phyloP scores from a whole-genome alignment of 1,284 basidiomycete species.

The Cutaneotrichosporon sp. region DNA sequence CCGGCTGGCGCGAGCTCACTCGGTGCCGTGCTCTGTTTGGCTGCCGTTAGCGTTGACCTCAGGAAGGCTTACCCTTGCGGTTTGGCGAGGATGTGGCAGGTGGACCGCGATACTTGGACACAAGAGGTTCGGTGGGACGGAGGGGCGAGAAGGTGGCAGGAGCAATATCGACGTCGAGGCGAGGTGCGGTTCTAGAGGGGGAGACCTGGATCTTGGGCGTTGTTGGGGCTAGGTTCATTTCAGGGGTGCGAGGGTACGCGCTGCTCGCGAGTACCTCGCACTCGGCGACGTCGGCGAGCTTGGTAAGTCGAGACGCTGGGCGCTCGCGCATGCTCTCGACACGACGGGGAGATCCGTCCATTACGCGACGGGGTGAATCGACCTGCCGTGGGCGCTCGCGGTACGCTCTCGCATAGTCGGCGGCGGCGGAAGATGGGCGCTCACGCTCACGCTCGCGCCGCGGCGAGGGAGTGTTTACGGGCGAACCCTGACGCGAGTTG shows the following conservation, averaged over 20 bases:
- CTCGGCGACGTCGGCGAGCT: constrained; percentile 4
- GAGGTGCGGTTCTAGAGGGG: constrained; percentile 9
- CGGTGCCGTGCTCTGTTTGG: constrained; percentile 26
- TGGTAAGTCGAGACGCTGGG: not conserved
- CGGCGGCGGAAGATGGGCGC: constrained; percentile 1
- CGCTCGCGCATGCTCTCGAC: not conserved
- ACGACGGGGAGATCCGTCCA: not conserved
- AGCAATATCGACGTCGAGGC: constrained; percentile 19
- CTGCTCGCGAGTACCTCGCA: not conserved
- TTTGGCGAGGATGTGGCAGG: constrained; percentile 5
- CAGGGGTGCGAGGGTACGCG: not conserved
- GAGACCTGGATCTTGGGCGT: not conserved
- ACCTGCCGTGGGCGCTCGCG: not conserved
- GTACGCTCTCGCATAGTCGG: not conserved
- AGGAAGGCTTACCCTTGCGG: constrained; percentile 4
- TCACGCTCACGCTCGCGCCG: not conserved
- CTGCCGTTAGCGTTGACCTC: not conserved
- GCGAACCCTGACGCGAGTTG: not conserved
- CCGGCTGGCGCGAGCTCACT: constrained; percentile 27
- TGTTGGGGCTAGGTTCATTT: not conserved
- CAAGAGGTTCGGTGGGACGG: not conserved
- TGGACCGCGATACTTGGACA: constrained; percentile 6
- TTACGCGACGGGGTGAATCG: not conserved
- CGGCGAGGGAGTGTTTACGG: not conserved
- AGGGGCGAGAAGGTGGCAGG: constrained; percentile 4